Evolutionary conservation across 2,329 filamentous ascomycete species (phyloP), one percentile per base, ranked within the genome.

Genomic region (Endoconidiophora laricicola): DNA sequence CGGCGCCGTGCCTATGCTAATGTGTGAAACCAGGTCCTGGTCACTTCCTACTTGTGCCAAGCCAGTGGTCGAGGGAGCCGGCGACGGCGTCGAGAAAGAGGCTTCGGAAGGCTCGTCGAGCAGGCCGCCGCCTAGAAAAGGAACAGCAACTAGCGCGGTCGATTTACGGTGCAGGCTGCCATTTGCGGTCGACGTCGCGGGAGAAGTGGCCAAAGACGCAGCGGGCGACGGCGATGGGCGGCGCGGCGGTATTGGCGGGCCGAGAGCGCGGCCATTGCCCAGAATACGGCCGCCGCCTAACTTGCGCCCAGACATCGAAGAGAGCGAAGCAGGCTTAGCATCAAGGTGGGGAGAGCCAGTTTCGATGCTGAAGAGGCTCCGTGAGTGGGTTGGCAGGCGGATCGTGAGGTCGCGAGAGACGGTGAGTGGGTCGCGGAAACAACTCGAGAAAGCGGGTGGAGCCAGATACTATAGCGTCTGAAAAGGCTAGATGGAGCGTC

Each of bases 241-340:
- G 26, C 26, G 26, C 46, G 66, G 60, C 14, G 52, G 50, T 16
- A 38, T 42, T 23, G 75, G 72, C 59, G 86, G 83, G 58, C 81
- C 83, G 59, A 94, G 77, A 60, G 82, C 79, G 65, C 82, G 86
- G 60, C 86, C 86, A 68, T 76, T 93, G 60, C 90, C 90, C 59
- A 95, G 71, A 61, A 95, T 81, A 69, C 90, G 80, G 64, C 90
- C 90, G 67, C 90, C 88, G 66, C 90, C 90, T 64, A 95, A 76
- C 71, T 83, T 88, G 70, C 85, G 79, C 65, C 76, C 75, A 59
- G 86, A 83, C 86, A 94, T 94, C 33, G 36, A 41, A 47, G 36
- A 29, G 26, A 29, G 26, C 26, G 26, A 29, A 29, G 26, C 26
- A 29, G 26, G 10, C 26, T 29, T 29, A 10, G 26, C 26, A 29